Evolutionary conservation across 768 basidiomycete species (phyloP).

Genomic region (Hortiboletus flavorubellus): DNA sequence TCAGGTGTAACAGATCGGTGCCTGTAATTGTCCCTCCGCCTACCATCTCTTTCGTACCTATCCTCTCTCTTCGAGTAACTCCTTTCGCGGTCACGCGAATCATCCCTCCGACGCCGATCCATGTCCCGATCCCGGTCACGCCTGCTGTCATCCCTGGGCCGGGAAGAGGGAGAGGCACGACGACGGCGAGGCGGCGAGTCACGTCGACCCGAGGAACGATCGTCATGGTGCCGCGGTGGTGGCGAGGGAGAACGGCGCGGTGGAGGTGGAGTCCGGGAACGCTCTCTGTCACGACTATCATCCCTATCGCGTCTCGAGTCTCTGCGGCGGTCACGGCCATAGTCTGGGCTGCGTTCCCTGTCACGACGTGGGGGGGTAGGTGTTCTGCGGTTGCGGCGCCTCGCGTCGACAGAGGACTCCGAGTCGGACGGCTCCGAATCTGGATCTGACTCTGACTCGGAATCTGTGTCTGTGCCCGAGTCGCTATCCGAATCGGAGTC

Average conservation of each 20-base stretch:
- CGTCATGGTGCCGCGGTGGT: slow-evolving; percentile 24
- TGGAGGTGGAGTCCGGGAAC: slow-evolving; percentile 35
- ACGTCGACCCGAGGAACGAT: slow-evolving; percentile 20
- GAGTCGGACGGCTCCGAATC: slow-evolving; percentile 39
- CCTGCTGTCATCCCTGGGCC: slow-evolving; percentile 16
- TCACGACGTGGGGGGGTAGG: slow-evolving; percentile 33
- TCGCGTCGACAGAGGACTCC: slow-evolving; percentile 33
- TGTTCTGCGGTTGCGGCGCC: slow-evolving; percentile 28
- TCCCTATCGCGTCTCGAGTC: slow-evolving; percentile 16
- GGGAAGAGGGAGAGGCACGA: slow-evolving; percentile 22
- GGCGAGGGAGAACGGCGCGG: slow-evolving; percentile 29
- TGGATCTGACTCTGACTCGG: slow-evolving; percentile 41
- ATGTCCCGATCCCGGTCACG: slow-evolving; percentile 23
- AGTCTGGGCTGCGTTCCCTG: slow-evolving; percentile 22
- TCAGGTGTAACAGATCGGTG: slow-evolving; percentile 27
- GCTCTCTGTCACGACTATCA: slow-evolving; percentile 25
- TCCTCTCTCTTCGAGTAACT: slow-evolving; percentile 19
- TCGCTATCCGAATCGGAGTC: slow-evolving; percentile 34
- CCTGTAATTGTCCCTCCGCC: slow-evolving; percentile 18
- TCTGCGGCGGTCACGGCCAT: slow-evolving; percentile 19
- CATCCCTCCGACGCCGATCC: slow-evolving; percentile 26
- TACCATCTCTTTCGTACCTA: slow-evolving; percentile 20
- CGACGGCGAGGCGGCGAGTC: slow-evolving; percentile 26
- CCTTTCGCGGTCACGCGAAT: slow-evolving; percentile 24
- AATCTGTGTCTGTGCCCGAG: slow-evolving; percentile 32